A percentile compares a stretch with the other conserved stretches of the same genome.
Conservation (phyloP, 176 grass and related monocot genomes). For the Thinopyrum elongatum region DNA sequence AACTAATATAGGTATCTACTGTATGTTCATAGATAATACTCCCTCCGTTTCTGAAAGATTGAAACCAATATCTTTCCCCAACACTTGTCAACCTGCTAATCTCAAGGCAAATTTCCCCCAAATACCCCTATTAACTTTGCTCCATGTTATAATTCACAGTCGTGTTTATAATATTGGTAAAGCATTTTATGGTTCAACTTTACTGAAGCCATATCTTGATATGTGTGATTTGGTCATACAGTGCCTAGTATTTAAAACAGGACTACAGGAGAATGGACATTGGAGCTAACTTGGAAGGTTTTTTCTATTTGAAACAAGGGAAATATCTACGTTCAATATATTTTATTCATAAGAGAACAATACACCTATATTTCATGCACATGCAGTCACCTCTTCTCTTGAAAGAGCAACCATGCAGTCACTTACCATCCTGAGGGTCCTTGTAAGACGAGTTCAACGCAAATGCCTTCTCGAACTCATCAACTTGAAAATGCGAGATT, state of each 20-base stretch:
- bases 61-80: background rate
- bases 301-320: background rate
- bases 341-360: background rate
- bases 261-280: background rate
- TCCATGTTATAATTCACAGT: background rate
- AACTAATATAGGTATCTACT: background rate
- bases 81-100: background rate
- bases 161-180: background rate
- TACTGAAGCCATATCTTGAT: background rate
- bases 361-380: background rate
- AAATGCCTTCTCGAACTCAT: constrained; percentile 32
- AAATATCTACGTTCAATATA: background rate
- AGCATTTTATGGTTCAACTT: background rate
- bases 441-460: constrained; percentile 34
- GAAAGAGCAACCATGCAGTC: background rate
- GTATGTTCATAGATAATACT: background rate
- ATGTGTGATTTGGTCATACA: background rate
- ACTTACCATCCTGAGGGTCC: constrained; percentile 50
- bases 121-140: background rate
- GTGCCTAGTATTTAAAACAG: constrained; percentile 1
- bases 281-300: background rate
- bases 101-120: background rate
- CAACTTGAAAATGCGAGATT: constrained; percentile 34
- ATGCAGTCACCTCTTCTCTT: background rate
- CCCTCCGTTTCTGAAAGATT: background rate